Percentiles rank a stretch among this genome's conserved stretches.
These are phyloP conservation scores for Kuraishia hungarica DNA, from an alignment of 805 yeast genomes.

Conservation along the genomic window DNA sequence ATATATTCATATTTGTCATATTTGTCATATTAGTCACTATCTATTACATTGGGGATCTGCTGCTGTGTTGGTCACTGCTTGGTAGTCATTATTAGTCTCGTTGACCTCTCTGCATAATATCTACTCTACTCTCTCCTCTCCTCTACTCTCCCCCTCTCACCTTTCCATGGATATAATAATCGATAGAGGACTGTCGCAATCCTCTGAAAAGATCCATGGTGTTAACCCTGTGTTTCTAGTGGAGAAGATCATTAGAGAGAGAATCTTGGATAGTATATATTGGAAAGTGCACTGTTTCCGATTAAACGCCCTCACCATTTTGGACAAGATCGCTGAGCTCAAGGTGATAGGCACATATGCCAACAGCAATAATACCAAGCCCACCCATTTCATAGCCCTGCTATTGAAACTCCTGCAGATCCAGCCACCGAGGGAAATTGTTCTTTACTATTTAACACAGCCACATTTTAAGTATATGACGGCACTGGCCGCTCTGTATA, in stretches of 20 bases:
- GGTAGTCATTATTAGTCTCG: no score
- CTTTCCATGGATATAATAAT: no score
- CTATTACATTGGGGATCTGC: no score
- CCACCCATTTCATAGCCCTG: slow-evolving; percentile 70
- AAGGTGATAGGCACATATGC: slow-evolving; percentile 39
- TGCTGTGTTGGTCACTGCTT: no score
- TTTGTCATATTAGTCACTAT: no score
- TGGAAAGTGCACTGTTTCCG: slow-evolving; percentile 51
- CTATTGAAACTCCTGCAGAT: slow-evolving; percentile 70
- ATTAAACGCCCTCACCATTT: slow-evolving; percentile 29
- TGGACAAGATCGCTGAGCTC: slow-evolving; percentile 38
- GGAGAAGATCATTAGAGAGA: slow-evolving; percentile 50
- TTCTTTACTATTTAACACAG: slow-evolving; percentile 48
- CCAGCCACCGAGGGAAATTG: slow-evolving; percentile 53
- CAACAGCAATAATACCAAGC: slow-evolving; percentile 36
- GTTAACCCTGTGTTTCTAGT: slow-evolving; percentile 40
- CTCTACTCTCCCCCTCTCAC: no score
- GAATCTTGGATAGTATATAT: slow-evolving; percentile 46
- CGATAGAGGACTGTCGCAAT: slow-evolving; percentile 25
- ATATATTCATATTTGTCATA: no score
- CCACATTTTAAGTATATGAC: slow-evolving; percentile 70
- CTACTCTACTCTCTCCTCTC: no score
- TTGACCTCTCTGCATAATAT: no score
- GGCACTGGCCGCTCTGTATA: slow-evolving; percentile 60
- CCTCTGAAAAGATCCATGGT: slow-evolving; percentile 27